phyloP scores from a whole-genome alignment of 2,329 filamentous ascomycete genomes.

The Chaetothyriales sp. region DNA sequence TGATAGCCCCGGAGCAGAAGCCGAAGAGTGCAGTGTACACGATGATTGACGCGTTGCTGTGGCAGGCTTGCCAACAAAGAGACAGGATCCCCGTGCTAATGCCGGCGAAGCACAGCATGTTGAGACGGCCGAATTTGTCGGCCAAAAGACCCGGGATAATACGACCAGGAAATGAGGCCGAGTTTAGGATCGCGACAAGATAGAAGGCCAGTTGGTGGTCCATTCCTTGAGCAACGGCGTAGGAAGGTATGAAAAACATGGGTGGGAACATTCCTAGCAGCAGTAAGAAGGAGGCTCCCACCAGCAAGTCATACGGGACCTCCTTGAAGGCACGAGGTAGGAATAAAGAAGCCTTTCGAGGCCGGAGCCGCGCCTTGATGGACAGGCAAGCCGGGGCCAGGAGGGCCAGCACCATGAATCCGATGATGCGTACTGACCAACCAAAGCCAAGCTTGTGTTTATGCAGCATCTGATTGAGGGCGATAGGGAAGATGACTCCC shows the following conservation, averaged over 20 bases:
- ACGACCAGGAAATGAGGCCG: constrained; percentile 24
- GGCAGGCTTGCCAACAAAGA: constrained; percentile 20
- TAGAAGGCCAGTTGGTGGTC: constrained; percentile 18
- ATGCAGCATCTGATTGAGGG: constrained; percentile 37
- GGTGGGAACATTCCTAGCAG: constrained; percentile 21
- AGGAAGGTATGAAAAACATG: constrained; percentile 23
- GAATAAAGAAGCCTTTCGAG: constrained; percentile 17
- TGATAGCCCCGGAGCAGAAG: constrained; percentile 21
- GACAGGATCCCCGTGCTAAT: constrained; percentile 21
- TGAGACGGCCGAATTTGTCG: constrained; percentile 23
- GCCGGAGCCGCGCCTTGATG: constrained; percentile 15
- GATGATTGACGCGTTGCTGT: constrained; percentile 20
- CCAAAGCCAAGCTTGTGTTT: constrained; percentile 32
- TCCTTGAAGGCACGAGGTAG: neutral
- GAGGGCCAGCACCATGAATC: constrained; percentile 37
- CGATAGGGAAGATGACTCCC: constrained; percentile 40
- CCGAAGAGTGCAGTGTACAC: constrained; percentile 23
- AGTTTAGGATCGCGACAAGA: constrained; percentile 23
- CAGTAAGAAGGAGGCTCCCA: neutral
- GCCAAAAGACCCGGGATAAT: constrained; percentile 24
- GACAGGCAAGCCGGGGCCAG: constrained; percentile 29
- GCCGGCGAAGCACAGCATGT: constrained; percentile 18
- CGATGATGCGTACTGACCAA: constrained; percentile 41
- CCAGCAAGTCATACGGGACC: neutral
- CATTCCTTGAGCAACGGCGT: constrained; percentile 18